Percentiles rank a stretch among this genome's conserved stretches.
Evolutionary conservation across 176 grass and related monocot genomes (phyloP).

Genomic region (Typha latifolia): DNA sequence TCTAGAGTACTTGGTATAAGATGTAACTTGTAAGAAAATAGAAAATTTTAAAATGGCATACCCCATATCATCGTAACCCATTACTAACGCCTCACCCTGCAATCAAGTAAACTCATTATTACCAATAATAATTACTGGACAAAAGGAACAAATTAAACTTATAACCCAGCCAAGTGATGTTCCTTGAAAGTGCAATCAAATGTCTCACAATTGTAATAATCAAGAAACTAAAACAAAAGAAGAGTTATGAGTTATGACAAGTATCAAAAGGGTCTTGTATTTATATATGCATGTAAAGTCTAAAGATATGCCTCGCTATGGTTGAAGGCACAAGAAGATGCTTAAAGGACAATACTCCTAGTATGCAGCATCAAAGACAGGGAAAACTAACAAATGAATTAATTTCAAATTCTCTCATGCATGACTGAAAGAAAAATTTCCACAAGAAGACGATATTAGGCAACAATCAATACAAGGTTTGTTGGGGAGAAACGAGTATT

Average conservation of each 20-base stretch:
- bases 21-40: neutral
- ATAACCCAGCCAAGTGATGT: neutral
- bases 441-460: slow-evolving; percentile 17
- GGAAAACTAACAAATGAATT: neutral
- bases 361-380: slow-evolving; percentile 1
- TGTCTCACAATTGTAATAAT: no score
- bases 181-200: neutral
- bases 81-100: slow-evolving; percentile 92
- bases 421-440: neutral
- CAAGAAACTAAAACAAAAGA: no score
- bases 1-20: neutral
- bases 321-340: neutral
- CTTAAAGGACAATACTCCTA: neutral
- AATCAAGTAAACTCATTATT: slow-evolving; percentile 19
- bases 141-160: neutral
- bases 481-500: slow-evolving; percentile 88
- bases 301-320: neutral
- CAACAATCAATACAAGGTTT: slow-evolving; percentile 57
- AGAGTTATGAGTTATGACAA: no score
- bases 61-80: slow-evolving; percentile 99
- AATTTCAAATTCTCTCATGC: neutral
- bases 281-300: neutral
- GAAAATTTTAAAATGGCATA: slow-evolving; percentile 27
- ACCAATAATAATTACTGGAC: neutral
- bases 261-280: no score